Percentiles rank a stretch among this genome's conserved stretches.
These are phyloP conservation scores for Entomortierella beljakovae DNA, from an alignment of 192 early-diverging fungal species.

Conservation along the genomic window DNA sequence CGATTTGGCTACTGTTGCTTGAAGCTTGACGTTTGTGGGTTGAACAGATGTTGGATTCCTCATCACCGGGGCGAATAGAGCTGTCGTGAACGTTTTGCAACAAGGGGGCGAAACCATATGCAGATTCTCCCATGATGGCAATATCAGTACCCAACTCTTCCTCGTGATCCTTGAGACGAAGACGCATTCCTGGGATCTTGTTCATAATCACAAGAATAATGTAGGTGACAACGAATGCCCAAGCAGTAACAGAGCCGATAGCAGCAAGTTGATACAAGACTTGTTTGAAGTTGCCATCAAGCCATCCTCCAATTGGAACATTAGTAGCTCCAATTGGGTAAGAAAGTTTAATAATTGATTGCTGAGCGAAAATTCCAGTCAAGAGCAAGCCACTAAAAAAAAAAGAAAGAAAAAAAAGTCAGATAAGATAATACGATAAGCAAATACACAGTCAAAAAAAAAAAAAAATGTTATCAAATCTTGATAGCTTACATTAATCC, in stretches of 20 bases:
- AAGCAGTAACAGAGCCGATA: slow-evolving; percentile 74
- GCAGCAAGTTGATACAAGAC: slow-evolving; percentile 82
- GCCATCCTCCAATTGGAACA: slow-evolving; percentile 76
- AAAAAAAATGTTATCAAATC: background rate
- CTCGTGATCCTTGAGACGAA: slow-evolving; percentile 82
- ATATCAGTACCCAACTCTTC: slow-evolving; percentile 81
- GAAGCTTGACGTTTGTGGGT: slow-evolving; percentile 2
- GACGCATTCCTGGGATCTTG: slow-evolving; percentile 75
- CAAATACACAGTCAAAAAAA: slow-evolving; percentile 31
- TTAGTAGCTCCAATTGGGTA: slow-evolving; percentile 55
- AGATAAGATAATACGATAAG: slow-evolving; percentile 54
- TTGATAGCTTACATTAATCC: slow-evolving; percentile 62
- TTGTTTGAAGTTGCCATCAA: slow-evolving; percentile 87
- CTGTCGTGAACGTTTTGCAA: slow-evolving; percentile 1
- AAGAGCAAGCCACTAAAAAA: slow-evolving; percentile 78
- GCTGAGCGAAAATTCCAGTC: slow-evolving; percentile 89
- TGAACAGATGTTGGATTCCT: slow-evolving; percentile 17
- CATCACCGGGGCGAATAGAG: background rate
- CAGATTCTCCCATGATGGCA: slow-evolving; percentile 87
- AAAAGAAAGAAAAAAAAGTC: slow-evolving; percentile 18
- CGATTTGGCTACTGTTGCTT: background rate
- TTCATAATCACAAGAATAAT: slow-evolving; percentile 79
- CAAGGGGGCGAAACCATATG: slow-evolving; percentile 63
- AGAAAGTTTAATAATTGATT: slow-evolving; percentile 74
- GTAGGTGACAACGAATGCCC: slow-evolving; percentile 83